A percentile compares a stretch with the other conserved stretches of the same genome.
Conservation (phyloP, 225 moss, liverwort and hornwort genomes). For the Lunularia cruciata region DNA sequence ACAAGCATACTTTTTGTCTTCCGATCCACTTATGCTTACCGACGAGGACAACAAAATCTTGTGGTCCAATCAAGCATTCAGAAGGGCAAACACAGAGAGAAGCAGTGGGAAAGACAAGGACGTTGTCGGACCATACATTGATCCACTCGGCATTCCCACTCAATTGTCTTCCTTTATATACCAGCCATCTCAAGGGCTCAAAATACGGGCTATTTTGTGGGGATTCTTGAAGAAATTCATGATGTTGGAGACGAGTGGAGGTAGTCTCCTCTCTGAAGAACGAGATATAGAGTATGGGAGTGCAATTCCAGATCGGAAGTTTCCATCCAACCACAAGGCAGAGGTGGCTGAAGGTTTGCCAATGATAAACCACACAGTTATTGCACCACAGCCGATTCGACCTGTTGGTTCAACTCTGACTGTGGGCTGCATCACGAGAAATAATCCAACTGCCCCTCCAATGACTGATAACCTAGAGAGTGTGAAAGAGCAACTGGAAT, state of each 20-base stretch:
- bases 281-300: slow-evolving; percentile 2
- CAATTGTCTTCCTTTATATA: slow-evolving; percentile 45
- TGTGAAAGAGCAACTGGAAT: slow-evolving; percentile 50
- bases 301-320: slow-evolving; percentile 15
- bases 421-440: slow-evolving; percentile 31
- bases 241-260: slow-evolving; percentile 38
- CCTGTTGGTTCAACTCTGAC: slow-evolving; percentile 63
- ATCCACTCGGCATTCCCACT: slow-evolving; percentile 70
- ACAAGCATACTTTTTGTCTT: slow-evolving; percentile 55
- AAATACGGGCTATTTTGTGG: slow-evolving; percentile 54
- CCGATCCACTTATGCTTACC: slow-evolving; percentile 67
- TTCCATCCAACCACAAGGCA: background rate
- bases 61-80: slow-evolving; percentile 70
- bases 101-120: slow-evolving; percentile 49
- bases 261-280: slow-evolving; percentile 14
- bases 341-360: slow-evolving; percentile 8
- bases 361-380: slow-evolving; percentile 32
- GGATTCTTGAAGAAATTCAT: slow-evolving; percentile 73
- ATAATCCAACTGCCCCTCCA: slow-evolving; percentile 26
- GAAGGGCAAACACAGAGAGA: slow-evolving; percentile 53
- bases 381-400: slow-evolving; percentile 54
- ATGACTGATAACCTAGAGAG: slow-evolving; percentile 37
- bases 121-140: slow-evolving; percentile 62
- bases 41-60: slow-evolving; percentile 47
- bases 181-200: slow-evolving; percentile 45